phyloP scores from a whole-genome alignment of 2,329 filamentous ascomycete species.

The Alternaria gaisen region DNA sequence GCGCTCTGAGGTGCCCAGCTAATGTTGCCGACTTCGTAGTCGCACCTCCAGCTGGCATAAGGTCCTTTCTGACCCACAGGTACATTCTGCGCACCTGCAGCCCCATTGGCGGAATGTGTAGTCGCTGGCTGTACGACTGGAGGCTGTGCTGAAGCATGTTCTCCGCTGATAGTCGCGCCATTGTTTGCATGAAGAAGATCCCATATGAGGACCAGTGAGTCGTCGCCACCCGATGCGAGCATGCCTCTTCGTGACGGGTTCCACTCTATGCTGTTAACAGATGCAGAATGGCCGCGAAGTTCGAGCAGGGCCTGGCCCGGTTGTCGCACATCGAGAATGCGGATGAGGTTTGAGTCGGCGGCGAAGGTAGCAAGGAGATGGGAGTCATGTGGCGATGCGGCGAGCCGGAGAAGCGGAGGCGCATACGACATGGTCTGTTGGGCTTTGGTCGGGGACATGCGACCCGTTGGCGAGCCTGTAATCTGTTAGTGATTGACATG shows the following conservation, averaged over 20 bases:
- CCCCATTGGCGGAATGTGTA: constrained; percentile 40
- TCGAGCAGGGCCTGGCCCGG: constrained; percentile 95
- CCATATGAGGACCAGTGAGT: constrained; percentile 92
- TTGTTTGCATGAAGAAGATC: constrained; percentile 79
- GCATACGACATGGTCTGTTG: constrained; percentile 75
- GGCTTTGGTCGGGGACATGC: constrained; percentile 75
- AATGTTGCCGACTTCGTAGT: constrained; percentile 86
- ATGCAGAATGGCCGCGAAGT: constrained; percentile 83
- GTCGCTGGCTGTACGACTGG: constrained; percentile 33
- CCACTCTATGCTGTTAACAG: constrained; percentile 96
- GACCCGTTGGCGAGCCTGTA: constrained; percentile 57
- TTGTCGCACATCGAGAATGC: constrained; percentile 94
- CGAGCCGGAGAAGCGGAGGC: constrained; percentile 77
- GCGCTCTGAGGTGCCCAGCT: constrained; percentile 81
- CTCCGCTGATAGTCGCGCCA: constrained; percentile 58
- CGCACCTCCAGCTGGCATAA: constrained; percentile 81
- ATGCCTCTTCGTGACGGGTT: constrained; percentile 86
- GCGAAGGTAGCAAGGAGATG: constrained; percentile 98
- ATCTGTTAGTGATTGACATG: constrained; percentile 11
- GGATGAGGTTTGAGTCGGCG: constrained; percentile 88
- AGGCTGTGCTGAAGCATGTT: constrained; percentile 42
- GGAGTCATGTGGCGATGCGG: constrained; percentile 92
- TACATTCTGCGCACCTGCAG: constrained; percentile 34
- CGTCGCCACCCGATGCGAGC: constrained; percentile 89
- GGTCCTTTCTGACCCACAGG: constrained; percentile 69